Conservation (phyloP, 2,329 filamentous ascomycete species). For the Fusarium stilboides region DNA sequence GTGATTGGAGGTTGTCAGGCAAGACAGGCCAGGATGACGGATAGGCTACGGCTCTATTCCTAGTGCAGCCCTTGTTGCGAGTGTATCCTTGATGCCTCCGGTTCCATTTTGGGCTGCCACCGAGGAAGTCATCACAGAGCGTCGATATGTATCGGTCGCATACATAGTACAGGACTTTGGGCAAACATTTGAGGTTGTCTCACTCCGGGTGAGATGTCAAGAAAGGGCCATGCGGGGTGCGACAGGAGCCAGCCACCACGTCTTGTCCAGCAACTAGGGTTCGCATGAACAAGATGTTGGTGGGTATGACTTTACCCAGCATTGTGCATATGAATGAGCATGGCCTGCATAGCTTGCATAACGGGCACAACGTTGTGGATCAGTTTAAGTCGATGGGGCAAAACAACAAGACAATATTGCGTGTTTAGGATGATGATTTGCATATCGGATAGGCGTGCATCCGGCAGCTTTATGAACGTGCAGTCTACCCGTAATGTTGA, state of each 20-base stretch:
- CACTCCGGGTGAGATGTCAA: slow-evolving; percentile 47
- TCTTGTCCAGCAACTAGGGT: slow-evolving; percentile 36
- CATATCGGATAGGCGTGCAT: slow-evolving; percentile 21
- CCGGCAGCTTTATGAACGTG: not conserved
- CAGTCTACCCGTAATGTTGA: not conserved
- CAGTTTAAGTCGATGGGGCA: slow-evolving; percentile 33
- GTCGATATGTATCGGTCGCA: slow-evolving; percentile 42
- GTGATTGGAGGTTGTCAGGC: slow-evolving; percentile 37
- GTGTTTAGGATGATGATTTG: slow-evolving; percentile 35
- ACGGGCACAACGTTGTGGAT: slow-evolving; percentile 37
- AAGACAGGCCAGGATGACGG: slow-evolving; percentile 38
- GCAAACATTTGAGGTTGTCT: slow-evolving; percentile 41
- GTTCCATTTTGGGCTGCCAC: slow-evolving; percentile 36
- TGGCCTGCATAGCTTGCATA: slow-evolving; percentile 38
- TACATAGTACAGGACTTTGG: slow-evolving; percentile 35
- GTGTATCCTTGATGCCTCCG: slow-evolving; percentile 38
- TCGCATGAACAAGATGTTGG: slow-evolving; percentile 46
- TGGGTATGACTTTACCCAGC: slow-evolving; percentile 32
- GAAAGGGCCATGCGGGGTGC: slow-evolving; percentile 43
- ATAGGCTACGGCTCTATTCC: slow-evolving; percentile 49
- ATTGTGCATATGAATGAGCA: slow-evolving; percentile 27
- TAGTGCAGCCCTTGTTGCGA: slow-evolving; percentile 56
- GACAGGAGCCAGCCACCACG: slow-evolving; percentile 38
- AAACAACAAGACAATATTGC: slow-evolving; percentile 28
- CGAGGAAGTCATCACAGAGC: slow-evolving; percentile 32